Evolutionary conservation across 2,329 filamentous ascomycete species (phyloP).

Genomic region (Verticillium isaacii): DNA sequence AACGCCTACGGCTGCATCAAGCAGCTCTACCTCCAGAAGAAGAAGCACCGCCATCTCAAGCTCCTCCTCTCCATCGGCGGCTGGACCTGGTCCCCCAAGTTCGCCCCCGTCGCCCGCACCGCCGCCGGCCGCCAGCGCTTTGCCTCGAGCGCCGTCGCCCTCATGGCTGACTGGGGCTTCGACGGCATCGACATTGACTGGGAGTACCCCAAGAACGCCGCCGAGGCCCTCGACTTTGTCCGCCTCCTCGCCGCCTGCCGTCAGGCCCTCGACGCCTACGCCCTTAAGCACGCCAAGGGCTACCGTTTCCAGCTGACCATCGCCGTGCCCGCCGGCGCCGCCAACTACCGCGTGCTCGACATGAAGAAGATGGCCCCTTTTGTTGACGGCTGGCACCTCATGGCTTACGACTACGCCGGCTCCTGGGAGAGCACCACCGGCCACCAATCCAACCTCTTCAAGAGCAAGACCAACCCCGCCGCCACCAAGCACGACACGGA

Average conservation of each 20-base stretch:
- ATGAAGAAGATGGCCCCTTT: constrained; percentile 50
- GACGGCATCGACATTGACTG: constrained; percentile 55
- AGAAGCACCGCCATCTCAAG: constrained; percentile 71
- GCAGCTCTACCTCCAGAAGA: constrained; percentile 72
- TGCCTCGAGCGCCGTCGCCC: constrained; percentile 60
- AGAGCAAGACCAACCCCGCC: constrained; percentile 41
- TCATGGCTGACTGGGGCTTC: constrained; percentile 64
- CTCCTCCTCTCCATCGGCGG: constrained; percentile 78
- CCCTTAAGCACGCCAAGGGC: constrained; percentile 29
- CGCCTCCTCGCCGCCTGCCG: constrained; percentile 37
- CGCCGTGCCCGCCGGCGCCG: constrained; percentile 41
- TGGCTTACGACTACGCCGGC: constrained; percentile 70
- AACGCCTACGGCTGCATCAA: constrained; percentile 77
- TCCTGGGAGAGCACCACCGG: constrained; percentile 59
- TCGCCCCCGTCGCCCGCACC: constrained; percentile 58
- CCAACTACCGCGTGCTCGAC: constrained; percentile 45
- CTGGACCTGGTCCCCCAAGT: constrained; percentile 71
- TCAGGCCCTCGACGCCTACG: constrained; percentile 35
- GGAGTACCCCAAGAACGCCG: constrained; percentile 41
- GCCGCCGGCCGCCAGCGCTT: constrained; percentile 59
- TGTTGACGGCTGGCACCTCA: constrained; percentile 56
- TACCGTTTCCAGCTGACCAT: constrained; percentile 48
- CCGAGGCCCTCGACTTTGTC: constrained; percentile 36
- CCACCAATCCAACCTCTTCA: constrained; percentile 67
- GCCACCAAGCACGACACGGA: constrained; percentile 67